A percentile compares a stretch with the other conserved stretches of the same genome.
Evolutionary conservation across 1,139 yeast species (phyloP).

Genomic region (Pichia sp.): DNA sequence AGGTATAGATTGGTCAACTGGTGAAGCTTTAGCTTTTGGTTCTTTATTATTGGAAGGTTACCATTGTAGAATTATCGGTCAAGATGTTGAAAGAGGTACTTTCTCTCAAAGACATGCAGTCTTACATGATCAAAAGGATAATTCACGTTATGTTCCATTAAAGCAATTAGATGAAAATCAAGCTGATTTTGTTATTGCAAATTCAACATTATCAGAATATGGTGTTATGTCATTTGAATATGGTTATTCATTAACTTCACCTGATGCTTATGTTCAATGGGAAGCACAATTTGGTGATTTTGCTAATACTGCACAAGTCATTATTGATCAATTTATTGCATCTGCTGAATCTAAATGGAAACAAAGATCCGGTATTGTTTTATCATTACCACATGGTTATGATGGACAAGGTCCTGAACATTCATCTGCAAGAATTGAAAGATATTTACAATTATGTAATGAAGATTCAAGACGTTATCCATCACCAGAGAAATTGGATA

Average conservation of each 20-base stretch:
- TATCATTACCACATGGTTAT: constrained; percentile 97
- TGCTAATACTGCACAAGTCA: constrained; percentile 98
- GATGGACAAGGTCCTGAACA: constrained; percentile 99
- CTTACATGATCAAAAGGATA: constrained; percentile 89
- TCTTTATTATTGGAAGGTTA: constrained; percentile 87
- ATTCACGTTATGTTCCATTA: constrained; percentile 77
- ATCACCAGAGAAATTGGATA: constrained; percentile 73
- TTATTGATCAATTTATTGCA: constrained; percentile 92
- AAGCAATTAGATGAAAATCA: constrained; percentile 72
- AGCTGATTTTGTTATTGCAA: constrained; percentile 81
- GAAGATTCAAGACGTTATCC: constrained; percentile 97
- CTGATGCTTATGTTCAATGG: constrained; percentile 97
- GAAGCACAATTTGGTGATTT: constrained; percentile 99
- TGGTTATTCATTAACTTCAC: constrained; percentile 96
- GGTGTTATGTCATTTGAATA: constrained; percentile 99
- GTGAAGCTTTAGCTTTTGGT: constrained; percentile 98
- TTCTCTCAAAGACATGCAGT: constrained; percentile 99
- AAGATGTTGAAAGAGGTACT: constrained; percentile 99
- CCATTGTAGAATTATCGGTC: constrained; percentile 97
- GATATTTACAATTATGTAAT: constrained; percentile 91
- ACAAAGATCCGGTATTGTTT: constrained; percentile 93
- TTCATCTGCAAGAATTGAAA: constrained; percentile 95
- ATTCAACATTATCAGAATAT: constrained; percentile 96
- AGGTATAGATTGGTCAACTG: constrained; percentile 98
- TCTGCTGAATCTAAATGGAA: constrained; percentile 99